Evolutionary conservation across 2,329 filamentous ascomycete genomes (phyloP), one percentile per base, ranked within the genome.

Genomic region (Cladosporium phlei): DNA sequence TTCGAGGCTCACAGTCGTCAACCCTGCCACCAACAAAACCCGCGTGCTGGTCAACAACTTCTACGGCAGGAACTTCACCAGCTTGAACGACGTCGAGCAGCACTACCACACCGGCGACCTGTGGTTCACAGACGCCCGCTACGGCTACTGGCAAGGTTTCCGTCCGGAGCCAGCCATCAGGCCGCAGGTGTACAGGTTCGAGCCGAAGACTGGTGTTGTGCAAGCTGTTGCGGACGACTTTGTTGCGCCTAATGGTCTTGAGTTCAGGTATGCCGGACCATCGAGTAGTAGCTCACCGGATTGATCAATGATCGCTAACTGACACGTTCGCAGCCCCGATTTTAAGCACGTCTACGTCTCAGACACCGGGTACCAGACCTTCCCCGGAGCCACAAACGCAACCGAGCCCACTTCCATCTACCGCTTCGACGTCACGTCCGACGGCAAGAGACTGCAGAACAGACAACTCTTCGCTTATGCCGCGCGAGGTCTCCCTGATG

Each of bases 81-180:
- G 76, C 0, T 59, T 80, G 7, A 82, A 82, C 54, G 79, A 83
- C 46, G 67, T 77, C 0, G 68, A 69, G 2, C 64, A 79, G 46
- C 72, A 81, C 50, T 74, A 76, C 2, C 57, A 60, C 3, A 80
- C 74, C 42, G 69, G 71, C 10, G 73, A 79, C 28, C 62, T 83
- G 4, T 83, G 80, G 66, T 82, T 83, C 54, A 83, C 79, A 1
- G 80, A 83, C 47, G 74, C 76, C 0, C 66, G 73, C 5, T 83
- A 82, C 51, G 79, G 76, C 2, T 76, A 69, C 49, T 66, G 74
- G 30, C 78, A 80, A 50, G 65, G 74, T 24, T 52, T 48, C 46
- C 30, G 46, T 2, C 46, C 46, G 3, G 37, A 42, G 5, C 38
- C 46, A 4, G 38, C 24, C 3, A 48, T 48, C 21, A 34, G 46